A percentile compares a stretch with the other conserved stretches of the same genome.
phyloP scores from a whole-genome alignment of 768 basidiomycete species.

The Leucosporidium creatinivorum region DNA sequence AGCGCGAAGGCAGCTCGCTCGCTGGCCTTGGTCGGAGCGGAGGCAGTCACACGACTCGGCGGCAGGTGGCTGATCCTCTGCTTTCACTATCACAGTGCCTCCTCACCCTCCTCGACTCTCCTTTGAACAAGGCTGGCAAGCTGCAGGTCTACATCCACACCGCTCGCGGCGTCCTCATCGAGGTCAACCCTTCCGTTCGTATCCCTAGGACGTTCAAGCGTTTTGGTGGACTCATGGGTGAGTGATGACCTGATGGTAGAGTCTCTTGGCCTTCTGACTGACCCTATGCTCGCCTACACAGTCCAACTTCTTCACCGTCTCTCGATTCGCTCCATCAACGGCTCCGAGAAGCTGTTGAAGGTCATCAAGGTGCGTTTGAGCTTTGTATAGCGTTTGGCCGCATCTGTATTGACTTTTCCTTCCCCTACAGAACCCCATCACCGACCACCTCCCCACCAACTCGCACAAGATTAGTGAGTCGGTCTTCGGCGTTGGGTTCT shows the following conservation, averaged over 20 bases:
- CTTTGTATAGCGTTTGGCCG: background rate
- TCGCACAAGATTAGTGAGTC: constrained; percentile 87
- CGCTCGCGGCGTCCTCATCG: constrained; percentile 88
- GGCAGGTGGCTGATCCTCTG: too few species aligned
- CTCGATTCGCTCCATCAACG: constrained; percentile 90
- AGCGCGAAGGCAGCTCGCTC: background rate
- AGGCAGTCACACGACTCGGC: background rate
- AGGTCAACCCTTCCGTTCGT: constrained; percentile 94
- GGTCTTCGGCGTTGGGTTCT: background rate
- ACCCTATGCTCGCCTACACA: constrained; percentile 39
- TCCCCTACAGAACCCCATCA: constrained; percentile 71
- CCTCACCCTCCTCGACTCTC: constrained; percentile 90
- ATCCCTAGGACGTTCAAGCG: constrained; percentile 98
- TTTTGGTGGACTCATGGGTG: constrained; percentile 97
- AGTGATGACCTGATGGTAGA: too few species aligned
- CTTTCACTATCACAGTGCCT: constrained; percentile 60
- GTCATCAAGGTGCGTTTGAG: constrained; percentile 71
- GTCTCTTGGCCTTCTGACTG: too few species aligned
- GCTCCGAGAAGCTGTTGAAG: constrained; percentile 91
- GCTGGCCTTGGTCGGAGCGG: too few species aligned
- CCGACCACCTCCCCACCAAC: constrained; percentile 88
- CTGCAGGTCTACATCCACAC: constrained; percentile 99
- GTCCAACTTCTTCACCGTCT: constrained; percentile 96
- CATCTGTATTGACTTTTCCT: background rate
- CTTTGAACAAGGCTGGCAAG: constrained; percentile 91